Base-by-base conservation (phyloP, 2,329 filamentous ascomycete species). In the Magnaporthiopsis incrustans region DNA sequence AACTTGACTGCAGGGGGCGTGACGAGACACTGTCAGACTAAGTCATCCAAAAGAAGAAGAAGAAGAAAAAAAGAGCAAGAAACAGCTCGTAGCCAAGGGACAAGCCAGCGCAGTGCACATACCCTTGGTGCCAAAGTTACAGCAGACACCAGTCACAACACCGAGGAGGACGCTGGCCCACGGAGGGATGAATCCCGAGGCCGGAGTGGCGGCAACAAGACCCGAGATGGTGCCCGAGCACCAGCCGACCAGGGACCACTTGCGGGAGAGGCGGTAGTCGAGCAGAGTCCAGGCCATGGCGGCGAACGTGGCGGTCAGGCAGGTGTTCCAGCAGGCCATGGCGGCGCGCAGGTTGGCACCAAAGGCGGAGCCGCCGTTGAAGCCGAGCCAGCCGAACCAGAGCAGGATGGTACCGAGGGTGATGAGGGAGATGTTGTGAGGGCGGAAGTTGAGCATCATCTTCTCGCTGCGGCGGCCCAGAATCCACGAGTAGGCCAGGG, bases 371-470 rank as follows among this genome's bases (percentile, higher is more conserved):
- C 95, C 95, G 71, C 94, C 95, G 82, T 99, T 99, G 86, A 99
- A 99, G 64, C 93, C 95, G 68, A 99, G 83, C 95, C 95, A 99
- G 73, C 95, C 95, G 73, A 98, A 98, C 93, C 93, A 98, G 64
- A 99, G 91, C 71, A 99, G 85, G 68, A 97, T 85, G 4, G 95
- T 98, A 67, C 95, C 95, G 70, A 98, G 89, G 0, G 95, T 93
- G 78, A 99, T 97, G 73, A 98, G 85, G 7, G 93, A 97, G 69
- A 98, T 95, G 81, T 99, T 99, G 83, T 99, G 95, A 25, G 95
- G 95, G 70, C 95, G 91, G 85, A 98, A 98, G 85, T 98, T 98
- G 78, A 97, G 86, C 91, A 98, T 97, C 92, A 98, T 97, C 81
- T 92, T 95, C 81, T 98, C 94, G 80, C 97, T 95, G 69, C 95